Base-by-base conservation (phyloP, 768 basidiomycete genomes). In the Mrakia frigida region DNA sequence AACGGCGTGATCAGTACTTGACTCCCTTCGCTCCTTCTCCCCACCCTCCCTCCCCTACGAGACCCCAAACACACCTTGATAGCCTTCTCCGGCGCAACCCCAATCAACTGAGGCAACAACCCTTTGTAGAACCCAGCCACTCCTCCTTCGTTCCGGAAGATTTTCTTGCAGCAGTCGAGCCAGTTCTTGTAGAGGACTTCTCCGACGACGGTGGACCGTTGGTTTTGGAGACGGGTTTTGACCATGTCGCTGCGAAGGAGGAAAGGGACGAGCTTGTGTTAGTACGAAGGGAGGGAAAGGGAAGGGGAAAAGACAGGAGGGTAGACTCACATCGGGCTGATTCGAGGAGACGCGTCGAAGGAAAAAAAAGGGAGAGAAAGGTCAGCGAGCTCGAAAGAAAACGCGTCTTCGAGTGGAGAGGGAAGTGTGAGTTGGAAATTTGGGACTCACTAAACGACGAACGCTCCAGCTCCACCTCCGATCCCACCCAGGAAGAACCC, bases 111-210 rank as follows among this genome's bases (percentile, higher is more conserved):
- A 53, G 97, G 95, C 13, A 93, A 91, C 65, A 98, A 88, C 41
- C 97, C 97, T 41, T 95, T 90, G 84, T 99, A 99, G 84, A 98
- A 98, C 2, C 81, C 83, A 56, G 80, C 70, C n/a, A 83, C 74
- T n/a, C 97, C 97, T 25, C 97, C 97, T 85, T 99, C 97, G 81
- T 97, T 97, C 74, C 89, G 88, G 83, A 98, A 90, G 35, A 99
- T 95, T 82, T 96, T 98, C 81, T 87, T 87, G 41, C 94, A 91
- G 82, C 97, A 99, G 82, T 99, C 97, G 52, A 92, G 81, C 80
- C 93, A 95, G 86, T 97, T 98, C 86, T 94, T 92, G 86, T 99
- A 99, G 63, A 98, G 84, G 81, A 98, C 85, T 84, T 99, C 96
- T 52, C 97, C 97, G 41, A 99, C 97, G 31, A 99, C 72, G 9